A percentile compares a stretch with the other conserved stretches of the same genome.
Conservation (phyloP, 2,329 filamentous ascomycete genomes). For the Curvularia verruculosa region DNA sequence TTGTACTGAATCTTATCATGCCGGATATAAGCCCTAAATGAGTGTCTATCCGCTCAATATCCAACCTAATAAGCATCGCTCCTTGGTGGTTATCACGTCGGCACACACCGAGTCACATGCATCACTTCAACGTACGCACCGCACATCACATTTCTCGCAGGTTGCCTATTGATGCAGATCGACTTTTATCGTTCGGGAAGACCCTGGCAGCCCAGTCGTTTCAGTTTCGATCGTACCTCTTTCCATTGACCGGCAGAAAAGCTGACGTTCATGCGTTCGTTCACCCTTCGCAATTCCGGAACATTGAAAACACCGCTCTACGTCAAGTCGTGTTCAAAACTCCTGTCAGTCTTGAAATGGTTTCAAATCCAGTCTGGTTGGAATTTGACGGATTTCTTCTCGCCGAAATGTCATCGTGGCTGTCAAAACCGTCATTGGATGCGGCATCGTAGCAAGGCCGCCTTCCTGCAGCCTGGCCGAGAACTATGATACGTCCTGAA, state of each 20-base stretch:
- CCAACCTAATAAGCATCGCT: background rate
- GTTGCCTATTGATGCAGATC: slow-evolving; percentile 19
- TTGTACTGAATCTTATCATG: background rate
- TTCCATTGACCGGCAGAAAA: slow-evolving; percentile 20
- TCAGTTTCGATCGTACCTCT: slow-evolving; percentile 26
- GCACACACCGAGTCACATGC: background rate
- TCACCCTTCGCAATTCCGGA: slow-evolving; percentile 28
- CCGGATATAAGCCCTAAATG: background rate
- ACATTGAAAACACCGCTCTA: slow-evolving; percentile 25
- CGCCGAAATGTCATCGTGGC: slow-evolving; percentile 28
- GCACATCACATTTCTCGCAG: slow-evolving; percentile 7
- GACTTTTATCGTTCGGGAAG: slow-evolving; percentile 12
- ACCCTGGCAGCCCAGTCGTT: slow-evolving; percentile 28
- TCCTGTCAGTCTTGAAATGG: slow-evolving; percentile 34
- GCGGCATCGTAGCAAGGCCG: slow-evolving; percentile 21
- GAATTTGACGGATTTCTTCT: slow-evolving; percentile 28
- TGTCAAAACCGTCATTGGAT: slow-evolving; percentile 30
- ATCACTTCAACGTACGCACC: slow-evolving; percentile 6
- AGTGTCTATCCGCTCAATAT: background rate
- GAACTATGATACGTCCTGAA: slow-evolving; percentile 6
- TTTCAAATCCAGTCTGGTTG: slow-evolving; percentile 43
- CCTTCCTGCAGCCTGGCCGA: slow-evolving; percentile 9
- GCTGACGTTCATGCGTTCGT: slow-evolving; percentile 35
- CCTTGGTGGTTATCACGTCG: background rate
- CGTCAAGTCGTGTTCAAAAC: slow-evolving; percentile 18